Evolutionary conservation across 2,329 filamentous ascomycete genomes (phyloP).

Genomic region (Ascochyta clinopodiicola): DNA sequence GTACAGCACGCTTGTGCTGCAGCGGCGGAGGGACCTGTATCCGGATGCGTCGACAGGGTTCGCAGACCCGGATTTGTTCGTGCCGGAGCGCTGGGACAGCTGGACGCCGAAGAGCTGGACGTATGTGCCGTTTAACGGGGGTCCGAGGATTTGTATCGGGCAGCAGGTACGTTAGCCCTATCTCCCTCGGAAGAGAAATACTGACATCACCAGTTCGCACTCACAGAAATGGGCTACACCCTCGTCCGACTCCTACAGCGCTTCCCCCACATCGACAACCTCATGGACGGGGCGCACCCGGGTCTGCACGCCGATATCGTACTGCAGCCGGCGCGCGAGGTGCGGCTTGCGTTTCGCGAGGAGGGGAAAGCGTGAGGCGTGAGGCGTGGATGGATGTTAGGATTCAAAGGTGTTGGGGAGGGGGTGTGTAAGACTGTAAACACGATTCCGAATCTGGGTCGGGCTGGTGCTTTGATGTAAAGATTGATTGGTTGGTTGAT

Average conservation of each 20-base stretch:
- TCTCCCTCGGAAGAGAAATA: background rate
- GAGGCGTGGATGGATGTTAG: no score
- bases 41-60: constrained; percentile 49
- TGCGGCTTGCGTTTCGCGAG: constrained; percentile 48
- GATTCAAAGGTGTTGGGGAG: no score
- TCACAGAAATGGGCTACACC: constrained; percentile 59
- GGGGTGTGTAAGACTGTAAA: no score
- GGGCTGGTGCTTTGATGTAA: no score
- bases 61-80: constrained; percentile 51
- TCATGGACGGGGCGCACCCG: constrained; percentile 45
- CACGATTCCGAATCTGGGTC: no score
- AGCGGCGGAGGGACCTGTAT: constrained; percentile 58
- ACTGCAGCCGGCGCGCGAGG: constrained; percentile 52
- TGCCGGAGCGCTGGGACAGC: constrained; percentile 57
- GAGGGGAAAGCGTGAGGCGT: background rate
- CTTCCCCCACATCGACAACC: constrained; percentile 52
- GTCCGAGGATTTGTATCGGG: constrained; percentile 58
- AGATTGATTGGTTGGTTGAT: no score
- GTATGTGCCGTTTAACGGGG: constrained; percentile 57
- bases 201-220: constrained; percentile 46
- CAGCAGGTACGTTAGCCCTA: constrained; percentile 43
- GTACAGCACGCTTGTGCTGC: constrained; percentile 58
- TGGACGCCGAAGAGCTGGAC: constrained; percentile 60
- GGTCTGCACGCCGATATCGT: constrained; percentile 57
- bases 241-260: constrained; percentile 55